Percentiles rank a stretch among this genome's conserved stretches.
Evolutionary conservation across 805 yeast genomes (phyloP).

Genomic region (Barnettozyma botsteinii): DNA sequence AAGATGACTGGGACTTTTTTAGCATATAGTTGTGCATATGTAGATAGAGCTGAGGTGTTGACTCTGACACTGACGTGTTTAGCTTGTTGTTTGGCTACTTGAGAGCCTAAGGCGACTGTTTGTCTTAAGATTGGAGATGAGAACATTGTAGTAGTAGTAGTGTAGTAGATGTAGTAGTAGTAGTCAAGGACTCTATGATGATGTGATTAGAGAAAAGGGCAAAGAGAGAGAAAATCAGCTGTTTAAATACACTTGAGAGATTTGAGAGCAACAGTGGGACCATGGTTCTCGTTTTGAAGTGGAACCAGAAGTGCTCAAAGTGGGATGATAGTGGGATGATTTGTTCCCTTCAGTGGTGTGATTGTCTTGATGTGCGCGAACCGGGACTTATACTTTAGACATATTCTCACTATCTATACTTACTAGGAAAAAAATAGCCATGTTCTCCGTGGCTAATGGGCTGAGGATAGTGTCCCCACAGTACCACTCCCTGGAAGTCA

Average conservation of each 20-base stretch:
- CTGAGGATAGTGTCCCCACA: conserved; percentile 76
- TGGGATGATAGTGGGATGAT: background rate
- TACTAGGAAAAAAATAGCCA: background rate
- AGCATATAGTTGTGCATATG: conserved; percentile 12
- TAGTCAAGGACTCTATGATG: too few relatives aligned
- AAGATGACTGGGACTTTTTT: conserved; percentile 18
- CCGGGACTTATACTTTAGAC: too few relatives aligned
- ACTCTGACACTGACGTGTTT: conserved; percentile 18
- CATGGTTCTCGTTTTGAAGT: too few relatives aligned
- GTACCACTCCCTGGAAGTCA: conserved; percentile 13
- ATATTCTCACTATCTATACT: too few relatives aligned
- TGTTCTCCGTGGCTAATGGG: conserved; percentile 1
- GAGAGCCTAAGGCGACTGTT: conserved; percentile 19
- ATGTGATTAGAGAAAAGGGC: background rate
- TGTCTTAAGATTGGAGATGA: conserved; percentile 24
- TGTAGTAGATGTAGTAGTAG: too few relatives aligned
- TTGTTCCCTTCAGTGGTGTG: background rate
- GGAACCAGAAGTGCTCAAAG: background rate
- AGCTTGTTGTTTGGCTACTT: conserved; percentile 18
- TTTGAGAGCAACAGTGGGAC: too few relatives aligned
- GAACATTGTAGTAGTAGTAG: conserved; percentile 26
- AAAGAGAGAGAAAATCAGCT: background rate
- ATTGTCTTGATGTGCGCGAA: background rate
- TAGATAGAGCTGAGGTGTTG: conserved; percentile 12
- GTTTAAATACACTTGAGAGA: background rate